Conservation (phyloP, 805 yeast genomes). For the Pichia cephalocereana region DNA sequence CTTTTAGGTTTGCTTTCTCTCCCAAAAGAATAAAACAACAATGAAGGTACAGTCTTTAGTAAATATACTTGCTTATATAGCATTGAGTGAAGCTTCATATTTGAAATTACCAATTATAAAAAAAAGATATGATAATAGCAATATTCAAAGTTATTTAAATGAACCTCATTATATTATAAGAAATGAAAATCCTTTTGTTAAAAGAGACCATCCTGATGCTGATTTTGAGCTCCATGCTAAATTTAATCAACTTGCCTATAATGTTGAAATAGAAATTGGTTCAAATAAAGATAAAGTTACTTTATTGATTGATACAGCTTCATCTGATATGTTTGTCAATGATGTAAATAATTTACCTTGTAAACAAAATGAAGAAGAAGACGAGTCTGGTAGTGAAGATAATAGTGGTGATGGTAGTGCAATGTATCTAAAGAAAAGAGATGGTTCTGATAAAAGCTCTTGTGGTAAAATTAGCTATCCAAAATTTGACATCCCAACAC, state of each 20-base stretch:
- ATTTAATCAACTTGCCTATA: conserved; percentile 19
- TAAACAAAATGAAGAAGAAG: not conserved
- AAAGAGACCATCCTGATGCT: conserved; percentile 1
- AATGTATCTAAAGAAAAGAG: not conserved
- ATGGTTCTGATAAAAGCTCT: not conserved
- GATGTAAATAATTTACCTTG: conserved; percentile 4
- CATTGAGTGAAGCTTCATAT: not conserved
- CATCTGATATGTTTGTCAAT: conserved; percentile 57
- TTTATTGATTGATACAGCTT: conserved; percentile 57
- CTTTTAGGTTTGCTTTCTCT: too few species aligned
- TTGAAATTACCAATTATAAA: not conserved
- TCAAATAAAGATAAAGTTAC: conserved; percentile 41
- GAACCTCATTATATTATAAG: not conserved
- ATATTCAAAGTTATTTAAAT: not conserved
- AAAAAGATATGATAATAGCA: not conserved
- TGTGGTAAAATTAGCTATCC: not conserved
- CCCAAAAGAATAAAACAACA: not conserved
- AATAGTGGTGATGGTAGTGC: not conserved
- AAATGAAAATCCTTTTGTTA: not conserved
- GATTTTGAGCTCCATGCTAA: not conserved
- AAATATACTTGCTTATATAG: not conserved
- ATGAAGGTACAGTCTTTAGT: not conserved
- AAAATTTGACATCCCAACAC: not conserved
- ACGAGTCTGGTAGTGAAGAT: not conserved
- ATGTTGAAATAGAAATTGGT: conserved; percentile 39